These are phyloP conservation scores for Tephrocybe sp. DNA, from an alignment of 768 basidiomycete genomes.

Conservation along the genomic window DNA sequence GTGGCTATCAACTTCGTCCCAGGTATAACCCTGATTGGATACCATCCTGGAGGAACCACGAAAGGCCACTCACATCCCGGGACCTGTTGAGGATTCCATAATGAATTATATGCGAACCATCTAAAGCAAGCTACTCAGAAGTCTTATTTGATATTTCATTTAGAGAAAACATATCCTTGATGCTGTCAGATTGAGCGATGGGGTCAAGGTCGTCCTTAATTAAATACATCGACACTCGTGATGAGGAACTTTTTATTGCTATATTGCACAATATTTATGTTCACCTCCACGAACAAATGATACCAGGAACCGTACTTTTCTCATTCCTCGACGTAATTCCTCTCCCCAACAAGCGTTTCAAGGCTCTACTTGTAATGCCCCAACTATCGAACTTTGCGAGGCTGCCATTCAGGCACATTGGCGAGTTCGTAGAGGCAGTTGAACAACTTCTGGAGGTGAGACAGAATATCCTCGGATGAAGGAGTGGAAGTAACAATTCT, in stretches of 20 bases:
- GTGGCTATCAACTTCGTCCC: constrained; percentile 4
- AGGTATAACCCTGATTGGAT: constrained; percentile 8
- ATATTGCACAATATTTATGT: not conserved
- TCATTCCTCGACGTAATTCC: not conserved
- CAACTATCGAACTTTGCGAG: not conserved
- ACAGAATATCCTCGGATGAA: no score
- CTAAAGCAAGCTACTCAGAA: no score
- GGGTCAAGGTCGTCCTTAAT: not conserved
- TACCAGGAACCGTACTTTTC: constrained; percentile 1
- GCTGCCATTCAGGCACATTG: constrained; percentile 1
- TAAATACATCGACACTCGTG: not conserved
- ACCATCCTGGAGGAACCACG: not conserved
- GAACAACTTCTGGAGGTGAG: constrained; percentile 2
- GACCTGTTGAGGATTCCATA: no score
- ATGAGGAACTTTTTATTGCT: not conserved
- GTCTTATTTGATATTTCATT: no score
- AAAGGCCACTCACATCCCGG: not conserved
- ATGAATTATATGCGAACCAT: no score
- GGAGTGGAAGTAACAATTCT: no score
- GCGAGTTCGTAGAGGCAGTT: not conserved
- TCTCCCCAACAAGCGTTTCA: not conserved
- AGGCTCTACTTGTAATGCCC: constrained; percentile 1
- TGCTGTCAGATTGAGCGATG: not conserved
- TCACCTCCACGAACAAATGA: not conserved
- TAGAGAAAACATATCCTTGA: not conserved